These are phyloP conservation scores for Annulohypoxylon bovei DNA, from an alignment of 495 filamentous ascomycete genomes.

Conservation along the genomic window DNA sequence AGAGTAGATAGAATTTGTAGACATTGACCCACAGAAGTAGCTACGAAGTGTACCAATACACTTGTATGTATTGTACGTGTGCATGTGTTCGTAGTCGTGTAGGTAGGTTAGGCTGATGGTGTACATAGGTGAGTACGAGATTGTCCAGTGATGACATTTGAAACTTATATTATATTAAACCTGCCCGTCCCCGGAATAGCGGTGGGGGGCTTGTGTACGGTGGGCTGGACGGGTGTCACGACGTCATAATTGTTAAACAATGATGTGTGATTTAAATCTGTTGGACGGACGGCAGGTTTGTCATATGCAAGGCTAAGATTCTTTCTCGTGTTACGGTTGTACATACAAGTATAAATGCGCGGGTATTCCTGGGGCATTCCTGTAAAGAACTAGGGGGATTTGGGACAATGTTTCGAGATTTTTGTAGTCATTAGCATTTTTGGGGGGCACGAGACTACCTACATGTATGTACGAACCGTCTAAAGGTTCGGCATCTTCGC, in stretches of 20 bases:
- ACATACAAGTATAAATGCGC: conserved; percentile 3
- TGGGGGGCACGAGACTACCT: conserved; percentile 22
- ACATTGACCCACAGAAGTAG: conserved; percentile 17
- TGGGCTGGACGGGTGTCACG: conserved; percentile 22
- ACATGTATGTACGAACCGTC: not conserved
- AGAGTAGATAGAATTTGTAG: conserved; percentile 20
- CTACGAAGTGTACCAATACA: not conserved
- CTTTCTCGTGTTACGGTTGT: conserved; percentile 13
- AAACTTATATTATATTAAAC: conserved; percentile 37
- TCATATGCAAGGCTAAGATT: conserved; percentile 36
- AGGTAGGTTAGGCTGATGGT: not conserved
- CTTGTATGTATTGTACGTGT: not conserved
- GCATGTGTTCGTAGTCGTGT: not conserved
- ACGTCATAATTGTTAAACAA: conserved; percentile 28
- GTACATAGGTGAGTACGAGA: conserved; percentile 17
- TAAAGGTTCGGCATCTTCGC: conserved; percentile 10
- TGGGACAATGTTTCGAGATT: conserved; percentile 34
- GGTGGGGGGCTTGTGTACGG: conserved; percentile 28
- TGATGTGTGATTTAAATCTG: conserved; percentile 18
- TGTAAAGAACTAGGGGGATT: conserved; percentile 32
- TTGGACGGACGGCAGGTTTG: conserved; percentile 16
- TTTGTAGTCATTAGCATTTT: conserved; percentile 26
- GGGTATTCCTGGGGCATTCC: conserved; percentile 24
- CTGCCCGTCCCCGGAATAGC: conserved; percentile 36
- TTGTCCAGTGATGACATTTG: conserved; percentile 26